phyloP scores from a whole-genome alignment of 2,329 filamentous ascomycete species.

The Fusarium armeniacum region DNA sequence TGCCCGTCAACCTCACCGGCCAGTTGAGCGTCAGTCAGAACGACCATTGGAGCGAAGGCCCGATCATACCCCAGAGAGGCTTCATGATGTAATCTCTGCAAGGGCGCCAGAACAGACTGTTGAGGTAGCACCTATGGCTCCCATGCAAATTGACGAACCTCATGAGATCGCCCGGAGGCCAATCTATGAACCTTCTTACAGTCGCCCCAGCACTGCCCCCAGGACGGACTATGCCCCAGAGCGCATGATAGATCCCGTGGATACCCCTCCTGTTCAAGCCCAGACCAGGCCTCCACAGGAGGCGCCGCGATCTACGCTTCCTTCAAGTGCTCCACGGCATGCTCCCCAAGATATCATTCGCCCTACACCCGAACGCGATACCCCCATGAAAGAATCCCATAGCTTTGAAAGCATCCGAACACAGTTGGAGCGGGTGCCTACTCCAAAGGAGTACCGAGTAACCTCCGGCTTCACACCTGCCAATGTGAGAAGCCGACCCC shows the following conservation, averaged over 20 bases:
- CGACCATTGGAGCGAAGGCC: conserved; percentile 6
- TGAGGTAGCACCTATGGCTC: conserved; percentile 21
- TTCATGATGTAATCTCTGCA: conserved; percentile 19
- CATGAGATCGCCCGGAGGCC: conserved; percentile 15
- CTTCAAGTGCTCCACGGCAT: conserved; percentile 29
- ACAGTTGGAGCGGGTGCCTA: conserved; percentile 48
- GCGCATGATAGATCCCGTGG: conserved; percentile 37
- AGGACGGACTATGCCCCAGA: conserved; percentile 38
- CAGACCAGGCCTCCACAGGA: conserved; percentile 22
- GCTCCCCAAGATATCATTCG: conserved; percentile 38
- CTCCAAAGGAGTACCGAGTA: conserved; percentile 48
- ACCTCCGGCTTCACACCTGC: conserved; percentile 53
- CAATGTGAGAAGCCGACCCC: conserved; percentile 49
- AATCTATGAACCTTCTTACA: conserved; percentile 7
- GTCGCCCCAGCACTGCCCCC: conserved; percentile 21
- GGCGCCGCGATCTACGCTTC: conserved; percentile 30
- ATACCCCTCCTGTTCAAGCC: conserved; percentile 23
- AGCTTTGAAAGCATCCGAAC: conserved; percentile 29
- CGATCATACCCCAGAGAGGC: not conserved
- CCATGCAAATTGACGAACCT: conserved; percentile 15
- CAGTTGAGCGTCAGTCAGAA: conserved; percentile 4
- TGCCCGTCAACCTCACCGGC: conserved; percentile 6
- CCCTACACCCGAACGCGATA: conserved; percentile 43
- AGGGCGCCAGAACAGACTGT: conserved; percentile 17
- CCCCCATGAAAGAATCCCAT: conserved; percentile 31